phyloP scores from a whole-genome alignment of 441 rosid species.

The Biscutella auriculata region DNA sequence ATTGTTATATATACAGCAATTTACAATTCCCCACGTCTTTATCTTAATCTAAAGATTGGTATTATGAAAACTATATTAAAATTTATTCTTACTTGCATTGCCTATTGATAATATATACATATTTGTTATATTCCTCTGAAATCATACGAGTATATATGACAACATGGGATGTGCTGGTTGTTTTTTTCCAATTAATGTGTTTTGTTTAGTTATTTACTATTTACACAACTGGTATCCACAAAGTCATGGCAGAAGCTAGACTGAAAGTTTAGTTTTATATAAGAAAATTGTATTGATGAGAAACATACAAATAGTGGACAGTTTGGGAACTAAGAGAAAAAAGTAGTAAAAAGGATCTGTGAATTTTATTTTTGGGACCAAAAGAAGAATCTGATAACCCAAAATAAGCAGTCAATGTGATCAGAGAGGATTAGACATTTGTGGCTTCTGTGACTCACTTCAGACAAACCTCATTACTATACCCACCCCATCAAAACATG shows the following conservation, averaged over 20 bases:
- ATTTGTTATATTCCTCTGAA: no score
- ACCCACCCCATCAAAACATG: conserved; percentile 9
- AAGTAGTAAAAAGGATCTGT: background rate
- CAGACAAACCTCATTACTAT: conserved; percentile 29
- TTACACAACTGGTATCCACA: background rate
- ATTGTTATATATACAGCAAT: no score
- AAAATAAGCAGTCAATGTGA: conserved; percentile 31
- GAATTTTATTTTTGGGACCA: background rate
- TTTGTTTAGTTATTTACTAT: background rate
- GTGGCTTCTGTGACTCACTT: conserved; percentile 13
- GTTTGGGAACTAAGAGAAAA: background rate
- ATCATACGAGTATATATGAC: background rate
- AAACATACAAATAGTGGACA: background rate
- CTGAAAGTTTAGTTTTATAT: background rate
- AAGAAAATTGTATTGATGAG: no score
- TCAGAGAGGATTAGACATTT: conserved; percentile 32
- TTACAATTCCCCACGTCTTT: no score
- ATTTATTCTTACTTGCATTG: no score
- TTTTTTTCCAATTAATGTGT: background rate
- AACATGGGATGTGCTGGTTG: background rate
- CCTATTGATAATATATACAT: no score
- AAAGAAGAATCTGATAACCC: conserved; percentile 9
- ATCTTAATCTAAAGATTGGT: no score
- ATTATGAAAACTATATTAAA: no score
- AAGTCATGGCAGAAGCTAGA: background rate